Evolutionary conservation across 2,329 filamentous ascomycete species (phyloP).

Genomic region (Pseudofabraea citricarpa): DNA sequence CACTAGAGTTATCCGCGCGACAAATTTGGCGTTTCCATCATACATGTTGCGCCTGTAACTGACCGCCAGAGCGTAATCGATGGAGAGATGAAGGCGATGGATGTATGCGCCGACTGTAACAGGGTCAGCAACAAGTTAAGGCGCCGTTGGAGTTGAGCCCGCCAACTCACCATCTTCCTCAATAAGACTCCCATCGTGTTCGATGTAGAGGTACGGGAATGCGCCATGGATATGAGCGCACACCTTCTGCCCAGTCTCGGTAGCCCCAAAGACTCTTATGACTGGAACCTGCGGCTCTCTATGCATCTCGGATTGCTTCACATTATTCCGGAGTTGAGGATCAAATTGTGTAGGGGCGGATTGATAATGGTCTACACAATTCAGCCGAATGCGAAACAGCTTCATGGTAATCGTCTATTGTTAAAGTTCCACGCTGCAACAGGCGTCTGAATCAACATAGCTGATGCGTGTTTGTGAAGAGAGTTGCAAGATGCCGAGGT

Average conservation of each 20-base stretch:
- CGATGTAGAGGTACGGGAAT: slow-evolving; percentile 91
- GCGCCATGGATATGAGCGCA: slow-evolving; percentile 94
- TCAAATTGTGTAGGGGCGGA: slow-evolving; percentile 73
- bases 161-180: slow-evolving; percentile 59
- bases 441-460: too few species aligned
- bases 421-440: too few species aligned
- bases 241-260: slow-evolving; percentile 91
- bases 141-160: background rate
- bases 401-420: too few species aligned
- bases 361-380: slow-evolving; percentile 96
- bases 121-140: slow-evolving; percentile 10
- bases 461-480: too few species aligned
- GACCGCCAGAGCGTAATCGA: slow-evolving; percentile 83
- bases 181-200: slow-evolving; percentile 68
- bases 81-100: slow-evolving; percentile 73
- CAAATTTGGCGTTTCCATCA: slow-evolving; percentile 65
- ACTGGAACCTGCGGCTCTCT: slow-evolving; percentile 75
- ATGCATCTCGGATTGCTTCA: slow-evolving; percentile 51
- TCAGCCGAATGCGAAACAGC: slow-evolving; percentile 83
- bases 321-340: slow-evolving; percentile 66
- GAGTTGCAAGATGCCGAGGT: too few species aligned
- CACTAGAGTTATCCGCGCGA: slow-evolving; percentile 85
- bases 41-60: slow-evolving; percentile 76
- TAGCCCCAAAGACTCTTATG: slow-evolving; percentile 86
- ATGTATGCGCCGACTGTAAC: slow-evolving; percentile 68